A percentile compares a stretch with the other conserved stretches of the same genome.
phyloP scores from a whole-genome alignment of 441 rosid genomes.

The Macaranga tanarius region DNA sequence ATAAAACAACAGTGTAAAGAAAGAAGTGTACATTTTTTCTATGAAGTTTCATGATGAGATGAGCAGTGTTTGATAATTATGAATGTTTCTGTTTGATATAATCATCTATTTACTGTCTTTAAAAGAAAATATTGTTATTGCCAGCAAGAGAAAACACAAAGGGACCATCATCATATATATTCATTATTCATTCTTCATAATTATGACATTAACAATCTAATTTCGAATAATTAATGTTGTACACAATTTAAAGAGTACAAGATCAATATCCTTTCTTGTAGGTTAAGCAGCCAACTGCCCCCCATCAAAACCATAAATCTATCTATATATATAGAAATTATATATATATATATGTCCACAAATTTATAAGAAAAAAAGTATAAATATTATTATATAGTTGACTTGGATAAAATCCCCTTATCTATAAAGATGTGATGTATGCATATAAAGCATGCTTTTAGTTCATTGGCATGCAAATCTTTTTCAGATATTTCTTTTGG shows the following conservation, averaged over 20 bases:
- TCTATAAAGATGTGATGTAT: slow-evolving; percentile 15
- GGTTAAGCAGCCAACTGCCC: slow-evolving; percentile 35
- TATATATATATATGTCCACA: not conserved
- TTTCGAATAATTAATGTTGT: slow-evolving; percentile 18
- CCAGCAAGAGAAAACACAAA: slow-evolving; percentile 7
- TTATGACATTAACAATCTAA: not conserved
- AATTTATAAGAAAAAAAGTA: not conserved
- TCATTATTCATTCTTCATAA: not conserved
- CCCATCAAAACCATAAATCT: not conserved
- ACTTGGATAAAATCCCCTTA: slow-evolving; percentile 9
- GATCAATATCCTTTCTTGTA: slow-evolving; percentile 27
- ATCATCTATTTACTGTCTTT: slow-evolving; percentile 12
- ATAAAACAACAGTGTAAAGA: not conserved
- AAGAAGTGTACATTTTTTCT: not conserved
- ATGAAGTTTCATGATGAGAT: not conserved
- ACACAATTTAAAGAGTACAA: slow-evolving; percentile 6
- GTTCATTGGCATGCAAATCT: not conserved
- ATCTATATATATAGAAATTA: not conserved
- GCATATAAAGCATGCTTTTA: not conserved
- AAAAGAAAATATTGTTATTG: not conserved
- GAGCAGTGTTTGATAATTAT: not conserved
- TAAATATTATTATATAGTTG: slow-evolving; percentile 17
- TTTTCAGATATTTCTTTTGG: slow-evolving; percentile 5
- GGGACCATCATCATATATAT: slow-evolving; percentile 4
- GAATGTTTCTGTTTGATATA: slow-evolving; percentile 3